A percentile compares a stretch with the other conserved stretches of the same genome.
Evolutionary conservation across 805 yeast genomes (phyloP).

Genomic region (Osmozyma mogii): DNA sequence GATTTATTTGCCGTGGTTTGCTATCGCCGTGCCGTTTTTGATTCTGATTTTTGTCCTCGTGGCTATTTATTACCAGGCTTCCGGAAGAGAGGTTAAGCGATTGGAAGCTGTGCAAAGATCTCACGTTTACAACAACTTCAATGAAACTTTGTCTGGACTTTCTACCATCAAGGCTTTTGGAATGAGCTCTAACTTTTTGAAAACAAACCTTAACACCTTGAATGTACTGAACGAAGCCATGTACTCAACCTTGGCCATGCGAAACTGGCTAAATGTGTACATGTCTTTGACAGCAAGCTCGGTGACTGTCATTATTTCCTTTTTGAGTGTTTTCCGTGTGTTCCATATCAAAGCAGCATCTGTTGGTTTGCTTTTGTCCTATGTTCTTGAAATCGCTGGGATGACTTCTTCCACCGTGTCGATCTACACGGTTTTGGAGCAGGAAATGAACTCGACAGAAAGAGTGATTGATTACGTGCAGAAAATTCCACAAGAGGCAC

Average conservation of each 20-base stretch:
- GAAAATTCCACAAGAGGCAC: constrained; percentile 18
- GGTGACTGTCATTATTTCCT: constrained; percentile 4
- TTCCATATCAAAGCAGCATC: constrained; percentile 10
- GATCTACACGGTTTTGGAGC: constrained; percentile 4
- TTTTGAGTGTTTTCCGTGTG: constrained; percentile 13
- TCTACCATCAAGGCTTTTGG: constrained; percentile 4
- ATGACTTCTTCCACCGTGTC: constrained; percentile 3
- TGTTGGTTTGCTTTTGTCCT: constrained; percentile 6
- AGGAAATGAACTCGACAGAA: constrained; percentile 7
- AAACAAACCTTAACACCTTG: constrained; percentile 1
- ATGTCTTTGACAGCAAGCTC: constrained; percentile 1
- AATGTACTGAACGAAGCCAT: constrained; percentile 8
- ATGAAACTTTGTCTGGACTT: constrained; percentile 7
- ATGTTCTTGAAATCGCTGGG: constrained; percentile 4
- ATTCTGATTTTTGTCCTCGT: constrained; percentile 1
- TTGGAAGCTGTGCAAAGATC: constrained; percentile 7
- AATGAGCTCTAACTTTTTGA: background rate
- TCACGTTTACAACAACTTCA: constrained; percentile 6
- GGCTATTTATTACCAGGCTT: constrained; percentile 6
- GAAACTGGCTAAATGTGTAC: constrained; percentile 4
- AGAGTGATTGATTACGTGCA: constrained; percentile 10
- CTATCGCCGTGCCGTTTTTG: constrained; percentile 5
- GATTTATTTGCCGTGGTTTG: constrained; percentile 9
- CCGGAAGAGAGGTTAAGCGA: constrained; percentile 7
- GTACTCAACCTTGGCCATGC: constrained; percentile 4